phyloP scores from a whole-genome alignment of 805 yeast species.

The Saccharomycopsis amapae region DNA sequence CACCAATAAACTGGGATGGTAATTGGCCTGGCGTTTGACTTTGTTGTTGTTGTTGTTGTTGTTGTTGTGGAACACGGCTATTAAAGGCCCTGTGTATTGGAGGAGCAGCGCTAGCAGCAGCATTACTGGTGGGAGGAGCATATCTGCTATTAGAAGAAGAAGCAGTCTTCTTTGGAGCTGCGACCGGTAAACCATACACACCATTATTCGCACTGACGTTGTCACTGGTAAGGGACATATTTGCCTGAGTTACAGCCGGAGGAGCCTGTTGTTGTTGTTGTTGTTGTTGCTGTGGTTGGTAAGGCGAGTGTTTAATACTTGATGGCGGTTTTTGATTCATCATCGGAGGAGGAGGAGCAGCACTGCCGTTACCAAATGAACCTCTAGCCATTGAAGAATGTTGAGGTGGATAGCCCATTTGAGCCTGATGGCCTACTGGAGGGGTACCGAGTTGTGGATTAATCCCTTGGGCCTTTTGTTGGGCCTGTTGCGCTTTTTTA shows the following conservation, averaged over 20 bases:
- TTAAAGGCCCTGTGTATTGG: no score
- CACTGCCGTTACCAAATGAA: neutral
- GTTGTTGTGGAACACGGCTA: no score
- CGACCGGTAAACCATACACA: neutral
- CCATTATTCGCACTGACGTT: neutral
- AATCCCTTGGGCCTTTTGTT: constrained; percentile 1
- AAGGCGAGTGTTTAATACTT: no score
- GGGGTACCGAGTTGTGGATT: neutral
- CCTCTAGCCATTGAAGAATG: neutral
- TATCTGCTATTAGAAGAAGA: constrained; percentile 4
- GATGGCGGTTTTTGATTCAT: neutral
- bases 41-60: neutral
- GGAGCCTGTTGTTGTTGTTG: constrained; percentile 1
- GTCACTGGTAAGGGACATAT: constrained; percentile 1
- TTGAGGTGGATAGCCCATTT: neutral
- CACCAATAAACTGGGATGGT: neutral
- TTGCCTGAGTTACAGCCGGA: neutral
- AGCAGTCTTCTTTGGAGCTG: neutral
- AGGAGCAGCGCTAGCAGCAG: neutral
- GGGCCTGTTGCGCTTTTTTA: constrained; percentile 8
- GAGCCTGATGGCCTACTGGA: neutral
- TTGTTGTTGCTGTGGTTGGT: no score
- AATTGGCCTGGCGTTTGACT: neutral
- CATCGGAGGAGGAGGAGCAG: neutral
- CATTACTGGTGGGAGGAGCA: neutral